Conservation (phyloP, 108 stramenopile genomes). For the Cylindrotheca fusiformis region DNA sequence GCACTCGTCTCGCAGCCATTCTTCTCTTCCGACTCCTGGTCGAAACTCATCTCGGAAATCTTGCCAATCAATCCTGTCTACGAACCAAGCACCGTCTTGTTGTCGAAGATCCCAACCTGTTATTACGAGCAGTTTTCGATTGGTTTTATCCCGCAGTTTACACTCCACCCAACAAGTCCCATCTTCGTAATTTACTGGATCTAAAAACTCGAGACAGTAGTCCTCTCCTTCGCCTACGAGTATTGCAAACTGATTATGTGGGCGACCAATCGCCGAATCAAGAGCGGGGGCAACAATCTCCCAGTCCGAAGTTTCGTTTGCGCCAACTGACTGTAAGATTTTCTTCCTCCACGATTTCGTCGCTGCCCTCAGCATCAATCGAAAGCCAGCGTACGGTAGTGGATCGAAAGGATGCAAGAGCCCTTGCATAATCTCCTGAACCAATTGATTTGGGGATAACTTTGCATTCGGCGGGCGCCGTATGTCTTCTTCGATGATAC, state of each 20-base stretch:
- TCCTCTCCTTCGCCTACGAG: slow-evolving; percentile 38
- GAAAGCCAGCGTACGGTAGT: slow-evolving; percentile 29
- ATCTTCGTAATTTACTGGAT: slow-evolving; percentile 50
- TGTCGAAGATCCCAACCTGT: slow-evolving; percentile 37
- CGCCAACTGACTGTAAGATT: slow-evolving; percentile 22
- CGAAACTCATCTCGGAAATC: slow-evolving; percentile 55
- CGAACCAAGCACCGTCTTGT: slow-evolving; percentile 41
- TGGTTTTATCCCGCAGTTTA: slow-evolving; percentile 26
- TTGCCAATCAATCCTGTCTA: slow-evolving; percentile 56
- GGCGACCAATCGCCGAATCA: slow-evolving; percentile 36
- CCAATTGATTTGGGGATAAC: slow-evolving; percentile 14
- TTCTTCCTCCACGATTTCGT: slow-evolving; percentile 17
- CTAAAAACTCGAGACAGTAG: slow-evolving; percentile 38
- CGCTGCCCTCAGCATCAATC: slow-evolving; percentile 18
- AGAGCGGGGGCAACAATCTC: slow-evolving; percentile 27
- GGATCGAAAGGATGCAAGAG: slow-evolving; percentile 23
- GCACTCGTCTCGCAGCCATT: slow-evolving; percentile 59
- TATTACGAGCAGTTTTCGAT: slow-evolving; percentile 34
- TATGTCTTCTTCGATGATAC: slow-evolving; percentile 18
- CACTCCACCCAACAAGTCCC: slow-evolving; percentile 59
- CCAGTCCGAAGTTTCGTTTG: neutral
- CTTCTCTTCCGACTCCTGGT: slow-evolving; percentile 54
- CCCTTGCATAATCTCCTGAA: slow-evolving; percentile 6
- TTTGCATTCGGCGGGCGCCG: slow-evolving; percentile 29
- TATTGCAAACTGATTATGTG: slow-evolving; percentile 53